These are phyloP conservation scores for Noccaea caerulescens DNA, from an alignment of 345 rosid genomes.

Conservation along the genomic window DNA sequence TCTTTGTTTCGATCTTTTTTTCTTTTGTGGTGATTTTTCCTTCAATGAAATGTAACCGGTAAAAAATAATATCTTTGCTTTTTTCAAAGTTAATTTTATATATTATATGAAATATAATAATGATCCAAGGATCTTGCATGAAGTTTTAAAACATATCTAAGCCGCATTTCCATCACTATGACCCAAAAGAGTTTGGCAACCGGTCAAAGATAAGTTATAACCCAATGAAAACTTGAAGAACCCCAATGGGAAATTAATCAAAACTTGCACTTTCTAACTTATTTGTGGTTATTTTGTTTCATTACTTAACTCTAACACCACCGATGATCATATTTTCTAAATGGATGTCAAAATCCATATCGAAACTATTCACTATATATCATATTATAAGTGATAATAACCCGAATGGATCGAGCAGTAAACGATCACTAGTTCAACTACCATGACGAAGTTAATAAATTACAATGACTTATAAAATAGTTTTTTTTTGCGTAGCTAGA, in stretches of 20 bases:
- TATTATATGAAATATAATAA: neutral
- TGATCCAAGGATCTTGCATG: neutral
- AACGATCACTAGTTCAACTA: slow-evolving; percentile 24
- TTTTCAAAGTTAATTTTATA: neutral
- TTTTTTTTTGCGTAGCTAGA: neutral
- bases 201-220: neutral
- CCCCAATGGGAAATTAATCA: neutral
- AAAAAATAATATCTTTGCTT: slow-evolving; percentile 5
- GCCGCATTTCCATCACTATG: neutral
- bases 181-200: slow-evolving; percentile 1
- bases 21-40: slow-evolving; percentile 6
- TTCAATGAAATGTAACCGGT: slow-evolving; percentile 35
- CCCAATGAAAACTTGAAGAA: neutral
- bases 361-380: neutral
- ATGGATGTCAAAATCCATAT: slow-evolving; percentile 12
- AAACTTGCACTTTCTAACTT: neutral
- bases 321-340: neutral
- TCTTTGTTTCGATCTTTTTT: slow-evolving; percentile 4
- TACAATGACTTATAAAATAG: neutral
- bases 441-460: neutral
- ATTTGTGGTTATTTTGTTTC: too few species aligned
- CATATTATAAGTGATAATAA: neutral
- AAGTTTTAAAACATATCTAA: neutral
- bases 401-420: neutral
- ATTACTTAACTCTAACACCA: slow-evolving; percentile 7